Evolutionary conservation across 2,329 filamentous ascomycete species (phyloP), one percentile per base, ranked within the genome.

Genomic region (Metarhizium guizhouense): DNA sequence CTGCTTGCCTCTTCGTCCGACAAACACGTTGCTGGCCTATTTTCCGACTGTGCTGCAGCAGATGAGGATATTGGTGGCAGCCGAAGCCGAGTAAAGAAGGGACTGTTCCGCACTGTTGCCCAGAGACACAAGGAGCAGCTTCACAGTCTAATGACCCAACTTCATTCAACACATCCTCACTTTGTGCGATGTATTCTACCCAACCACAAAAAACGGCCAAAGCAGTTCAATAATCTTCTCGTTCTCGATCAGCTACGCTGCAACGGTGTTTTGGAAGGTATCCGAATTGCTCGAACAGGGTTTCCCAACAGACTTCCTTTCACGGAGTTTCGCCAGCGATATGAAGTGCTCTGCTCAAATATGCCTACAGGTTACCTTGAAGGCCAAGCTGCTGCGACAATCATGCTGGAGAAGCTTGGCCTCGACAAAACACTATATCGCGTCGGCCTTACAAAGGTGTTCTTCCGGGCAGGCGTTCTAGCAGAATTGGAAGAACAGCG

Each of bases 261-360:
- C 74, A 99, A 99, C 68, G 94, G 94, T 87, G 94, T 99, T 3
- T 79, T 99, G n/a, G 94, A 99, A 73, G 94, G 94, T 59, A 99
- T 99, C 66, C 84, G 94, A 58, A 99, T 99, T 70, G 94, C 94
- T 29, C 85, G 94, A 49, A 99, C 95, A 5, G 94, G 94, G 29
- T 99, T 99, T 69, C 94, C 94, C 52, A 99, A 99, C 68, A 82
- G 94, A 62, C 78, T 99, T 36, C 82, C 89, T 0, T 99, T 99
- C 68, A 82, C 88, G 3, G 95, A 99, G 67, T 99, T 99, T 73
- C 85, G 94, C 54, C 90, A 95, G 65, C 86, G 94, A 59, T 99
- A 99, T 69, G 94, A 97, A 68, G 93, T 99, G 6, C 82, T 99
- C 6, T 97, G 93, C 68, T 81, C 80, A 34, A 85, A 88, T 61